Evolutionary conservation across 805 yeast genomes (phyloP).

Genomic region (Hanseniaspora meyeri): DNA sequence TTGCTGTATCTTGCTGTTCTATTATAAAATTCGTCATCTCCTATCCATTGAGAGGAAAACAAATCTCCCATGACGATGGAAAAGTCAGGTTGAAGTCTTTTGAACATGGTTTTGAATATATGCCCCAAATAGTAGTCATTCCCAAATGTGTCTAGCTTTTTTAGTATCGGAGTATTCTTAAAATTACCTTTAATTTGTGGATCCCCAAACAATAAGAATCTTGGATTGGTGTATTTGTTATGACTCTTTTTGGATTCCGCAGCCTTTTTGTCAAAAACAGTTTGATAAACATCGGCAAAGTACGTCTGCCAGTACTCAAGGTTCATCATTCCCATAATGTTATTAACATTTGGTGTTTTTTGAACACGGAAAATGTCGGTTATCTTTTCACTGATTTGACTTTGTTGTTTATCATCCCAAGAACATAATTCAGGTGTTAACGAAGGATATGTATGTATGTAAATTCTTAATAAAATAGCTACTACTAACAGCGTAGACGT

Average conservation of each 20-base stretch:
- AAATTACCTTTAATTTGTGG: slow-evolving; percentile 92
- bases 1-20: slow-evolving; percentile 64
- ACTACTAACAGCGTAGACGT: slow-evolving; percentile 19
- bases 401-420: slow-evolving; percentile 32
- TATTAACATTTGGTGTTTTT: slow-evolving; percentile 3
- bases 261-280: background rate
- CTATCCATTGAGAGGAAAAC: slow-evolving; percentile 89
- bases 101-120: slow-evolving; percentile 54
- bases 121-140: slow-evolving; percentile 86
- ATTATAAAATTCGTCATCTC: slow-evolving; percentile 70
- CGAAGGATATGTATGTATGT: slow-evolving; percentile 69
- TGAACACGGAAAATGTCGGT: slow-evolving; percentile 19
- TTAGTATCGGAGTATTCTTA: slow-evolving; percentile 56
- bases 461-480: slow-evolving; percentile 43
- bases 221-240: background rate
- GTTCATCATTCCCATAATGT: slow-evolving; percentile 13
- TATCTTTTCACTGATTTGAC: slow-evolving; percentile 16
- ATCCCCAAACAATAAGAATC: slow-evolving; percentile 76
- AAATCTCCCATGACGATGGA: slow-evolving; percentile 88
- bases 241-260: background rate
- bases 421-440: slow-evolving; percentile 42
- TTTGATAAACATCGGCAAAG: slow-evolving; percentile 23
- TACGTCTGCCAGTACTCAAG: slow-evolving; percentile 20
- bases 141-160: slow-evolving; percentile 72
- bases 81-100: slow-evolving; percentile 57